Percentiles rank a stretch among this genome's conserved stretches.
These are phyloP conservation scores for Globisporangium uncinulatum DNA, from an alignment of 352 stramenopile species.

Conservation along the genomic window DNA sequence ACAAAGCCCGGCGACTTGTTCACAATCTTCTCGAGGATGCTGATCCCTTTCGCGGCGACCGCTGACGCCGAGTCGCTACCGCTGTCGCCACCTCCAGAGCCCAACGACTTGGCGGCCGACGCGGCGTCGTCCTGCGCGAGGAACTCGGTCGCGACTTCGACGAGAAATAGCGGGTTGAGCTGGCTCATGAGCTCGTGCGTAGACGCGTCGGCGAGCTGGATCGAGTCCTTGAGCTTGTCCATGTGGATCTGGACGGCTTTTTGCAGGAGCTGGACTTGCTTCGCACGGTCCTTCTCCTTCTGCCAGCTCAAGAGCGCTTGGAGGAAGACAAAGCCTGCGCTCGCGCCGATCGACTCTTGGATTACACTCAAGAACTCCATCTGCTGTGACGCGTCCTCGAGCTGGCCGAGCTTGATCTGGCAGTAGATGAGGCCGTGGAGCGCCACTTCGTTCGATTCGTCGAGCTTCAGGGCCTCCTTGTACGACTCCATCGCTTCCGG, in stretches of 20 bases:
- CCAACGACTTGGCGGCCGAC: no score
- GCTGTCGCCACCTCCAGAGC: not conserved
- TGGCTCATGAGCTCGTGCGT: conserved; percentile 71
- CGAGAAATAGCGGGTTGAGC: conserved; percentile 86
- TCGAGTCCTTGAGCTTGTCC: conserved; percentile 64
- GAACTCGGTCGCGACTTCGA: conserved; percentile 84
- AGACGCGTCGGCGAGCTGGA: conserved; percentile 55
- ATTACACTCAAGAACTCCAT: conserved; percentile 91
- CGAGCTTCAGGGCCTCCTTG: conserved; percentile 79
- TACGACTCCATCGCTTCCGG: conserved; percentile 79
- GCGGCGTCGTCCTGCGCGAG: conserved; percentile 34
- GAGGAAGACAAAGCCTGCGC: conserved; percentile 76
- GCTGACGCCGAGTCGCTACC: conserved; percentile 6
- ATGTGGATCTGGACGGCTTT: conserved; percentile 80
- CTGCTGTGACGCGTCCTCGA: conserved; percentile 89
- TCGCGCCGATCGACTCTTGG: conserved; percentile 81
- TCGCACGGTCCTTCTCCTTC: conserved; percentile 58
- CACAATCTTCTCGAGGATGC: conserved; percentile 81
- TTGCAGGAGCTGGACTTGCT: conserved; percentile 70
- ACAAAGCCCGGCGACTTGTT: conserved; percentile 81
- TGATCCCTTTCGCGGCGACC: conserved; percentile 47
- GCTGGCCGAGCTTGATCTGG: conserved; percentile 83
- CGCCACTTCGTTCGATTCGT: conserved; percentile 86
- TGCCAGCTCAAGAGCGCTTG: conserved; percentile 84
- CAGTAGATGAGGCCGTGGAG: conserved; percentile 90